A percentile compares a stretch with the other conserved stretches of the same genome.
Evolutionary conservation across 192 early-diverging fungal genomes (phyloP).

Genomic region (Backusella australiensis): DNA sequence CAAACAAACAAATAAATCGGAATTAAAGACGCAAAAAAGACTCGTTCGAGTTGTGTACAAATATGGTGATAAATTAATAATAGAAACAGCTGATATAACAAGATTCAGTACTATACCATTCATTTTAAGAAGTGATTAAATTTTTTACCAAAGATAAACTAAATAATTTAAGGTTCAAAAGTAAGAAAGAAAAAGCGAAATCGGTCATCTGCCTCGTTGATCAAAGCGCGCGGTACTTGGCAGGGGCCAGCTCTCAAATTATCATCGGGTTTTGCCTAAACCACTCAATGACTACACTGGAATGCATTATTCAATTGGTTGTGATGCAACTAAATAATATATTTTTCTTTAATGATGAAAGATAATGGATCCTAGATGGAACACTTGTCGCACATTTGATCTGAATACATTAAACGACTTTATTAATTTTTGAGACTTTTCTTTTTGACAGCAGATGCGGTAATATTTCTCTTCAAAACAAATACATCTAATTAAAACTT

Average conservation of each 20-base stretch:
- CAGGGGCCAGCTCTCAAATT: background rate
- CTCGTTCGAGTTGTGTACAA: background rate
- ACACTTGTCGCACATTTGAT: background rate
- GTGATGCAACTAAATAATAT: background rate
- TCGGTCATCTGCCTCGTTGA: background rate
- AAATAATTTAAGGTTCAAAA: slow-evolving; percentile 1
- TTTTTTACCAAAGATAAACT: background rate
- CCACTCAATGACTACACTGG: background rate
- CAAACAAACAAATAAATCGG: background rate
- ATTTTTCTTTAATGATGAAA: background rate
- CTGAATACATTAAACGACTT: background rate
- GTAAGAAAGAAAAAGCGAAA: background rate
- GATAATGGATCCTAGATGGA: background rate
- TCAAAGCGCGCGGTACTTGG: background rate
- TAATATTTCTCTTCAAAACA: background rate
- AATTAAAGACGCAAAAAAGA: background rate
- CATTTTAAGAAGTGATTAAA: background rate
- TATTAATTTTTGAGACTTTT: slow-evolving; percentile 2
- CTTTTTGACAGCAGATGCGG: background rate
- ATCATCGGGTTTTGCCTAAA: background rate
- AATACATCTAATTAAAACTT: background rate
- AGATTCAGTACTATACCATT: background rate
- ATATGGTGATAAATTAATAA: slow-evolving; percentile 6
- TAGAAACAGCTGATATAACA: background rate
- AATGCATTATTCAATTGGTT: background rate